These are phyloP conservation scores for Ceratobasidium theobromae DNA, from an alignment of 1,284 basidiomycete species.

Conservation along the genomic window DNA sequence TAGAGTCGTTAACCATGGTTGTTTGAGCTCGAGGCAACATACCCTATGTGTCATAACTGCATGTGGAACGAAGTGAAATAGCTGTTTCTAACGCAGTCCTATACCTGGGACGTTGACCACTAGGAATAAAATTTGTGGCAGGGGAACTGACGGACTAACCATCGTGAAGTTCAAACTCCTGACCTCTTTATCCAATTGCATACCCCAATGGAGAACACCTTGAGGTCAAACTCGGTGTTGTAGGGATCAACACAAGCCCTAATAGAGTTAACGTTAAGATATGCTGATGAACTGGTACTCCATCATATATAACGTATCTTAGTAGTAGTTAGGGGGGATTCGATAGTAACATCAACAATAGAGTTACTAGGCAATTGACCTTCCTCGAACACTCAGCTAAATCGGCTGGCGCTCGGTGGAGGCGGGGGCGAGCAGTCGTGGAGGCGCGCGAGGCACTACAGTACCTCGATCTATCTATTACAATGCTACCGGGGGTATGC, in stretches of 20 bases:
- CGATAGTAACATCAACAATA: no score
- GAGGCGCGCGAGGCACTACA: no score
- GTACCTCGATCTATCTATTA: no score
- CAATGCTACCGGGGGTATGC: no score
- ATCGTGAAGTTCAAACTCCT: slow-evolving; percentile 49
- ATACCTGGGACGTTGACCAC: background rate
- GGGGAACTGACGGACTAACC: slow-evolving; percentile 40
- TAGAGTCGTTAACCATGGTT: background rate
- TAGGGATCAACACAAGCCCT: background rate
- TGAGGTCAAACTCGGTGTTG: slow-evolving; percentile 36
- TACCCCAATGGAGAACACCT: slow-evolving; percentile 47
- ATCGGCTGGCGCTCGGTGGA: no score
- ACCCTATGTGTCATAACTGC: slow-evolving; percentile 51
- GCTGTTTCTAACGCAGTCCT: slow-evolving; percentile 44
- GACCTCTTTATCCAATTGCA: slow-evolving; percentile 51
- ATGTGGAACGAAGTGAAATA: slow-evolving; percentile 61
- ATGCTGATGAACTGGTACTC: no score
- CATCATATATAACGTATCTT: no score
- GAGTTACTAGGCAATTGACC: no score
- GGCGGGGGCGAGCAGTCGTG: no score
- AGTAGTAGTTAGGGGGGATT: no score
- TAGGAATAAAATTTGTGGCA: background rate
- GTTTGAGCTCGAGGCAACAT: background rate
- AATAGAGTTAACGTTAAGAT: slow-evolving; percentile 39
- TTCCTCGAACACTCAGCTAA: no score